Percentiles rank a stretch among this genome's conserved stretches.
These are phyloP conservation scores for Nannochloris sp. DNA, from an alignment of 139 green algal species.

Conservation along the genomic window DNA sequence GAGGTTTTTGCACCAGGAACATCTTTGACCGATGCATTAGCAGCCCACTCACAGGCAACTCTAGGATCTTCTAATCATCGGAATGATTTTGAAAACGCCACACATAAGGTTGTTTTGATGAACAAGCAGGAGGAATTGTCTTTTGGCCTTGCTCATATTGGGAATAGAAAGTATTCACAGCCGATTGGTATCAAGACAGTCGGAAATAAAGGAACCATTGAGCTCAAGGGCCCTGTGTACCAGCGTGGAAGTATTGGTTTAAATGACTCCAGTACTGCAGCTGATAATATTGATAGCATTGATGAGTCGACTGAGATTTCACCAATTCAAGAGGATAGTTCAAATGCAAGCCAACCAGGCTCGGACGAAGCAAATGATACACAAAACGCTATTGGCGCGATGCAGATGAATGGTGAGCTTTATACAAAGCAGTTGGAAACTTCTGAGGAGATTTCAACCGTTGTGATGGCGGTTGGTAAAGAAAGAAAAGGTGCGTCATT, in stretches of 20 bases:
- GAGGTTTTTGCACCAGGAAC: constrained; percentile 36
- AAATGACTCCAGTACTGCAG: too few species aligned
- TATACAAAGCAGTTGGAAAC: too few species aligned
- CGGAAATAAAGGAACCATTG: constrained; percentile 20
- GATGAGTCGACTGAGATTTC: not conserved
- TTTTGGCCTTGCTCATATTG: constrained; percentile 28
- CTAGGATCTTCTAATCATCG: not conserved
- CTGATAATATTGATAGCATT: not conserved
- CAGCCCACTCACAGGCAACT: not conserved
- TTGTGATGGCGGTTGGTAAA: too few species aligned
- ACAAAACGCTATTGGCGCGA: too few species aligned
- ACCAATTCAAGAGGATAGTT: not conserved
- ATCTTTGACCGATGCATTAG: constrained; percentile 19
- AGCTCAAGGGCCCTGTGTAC: not conserved
- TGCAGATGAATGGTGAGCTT: too few species aligned
- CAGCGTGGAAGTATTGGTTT: too few species aligned
- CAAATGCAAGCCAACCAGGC: not conserved
- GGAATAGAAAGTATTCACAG: constrained; percentile 17
- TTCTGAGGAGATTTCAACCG: too few species aligned
- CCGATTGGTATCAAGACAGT: constrained; percentile 40
- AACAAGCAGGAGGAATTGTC: constrained; percentile 58
- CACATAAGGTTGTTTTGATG: constrained; percentile 46
- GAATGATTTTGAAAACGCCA: not conserved
- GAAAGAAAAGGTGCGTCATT: too few species aligned
- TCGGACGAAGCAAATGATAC: too few species aligned